Conservation (phyloP, 2,329 filamentous ascomycete genomes). For the Mycogone perniciosa region DNA sequence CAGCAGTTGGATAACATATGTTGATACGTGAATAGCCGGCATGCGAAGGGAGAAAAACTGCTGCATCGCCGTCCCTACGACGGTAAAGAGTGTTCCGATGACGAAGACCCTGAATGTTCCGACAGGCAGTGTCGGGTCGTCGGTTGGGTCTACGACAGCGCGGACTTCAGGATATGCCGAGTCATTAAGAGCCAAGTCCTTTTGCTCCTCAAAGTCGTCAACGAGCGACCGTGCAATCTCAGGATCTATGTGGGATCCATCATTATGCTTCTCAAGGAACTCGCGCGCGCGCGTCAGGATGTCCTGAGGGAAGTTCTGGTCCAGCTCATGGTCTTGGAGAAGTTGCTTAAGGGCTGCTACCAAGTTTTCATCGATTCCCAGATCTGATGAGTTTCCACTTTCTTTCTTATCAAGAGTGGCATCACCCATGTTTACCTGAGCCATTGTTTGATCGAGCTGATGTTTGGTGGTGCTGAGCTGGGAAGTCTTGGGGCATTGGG, state of each 20-base stretch:
- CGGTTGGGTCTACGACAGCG: constrained; percentile 38
- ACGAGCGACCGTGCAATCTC: constrained; percentile 16
- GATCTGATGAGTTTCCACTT: too few relatives aligned
- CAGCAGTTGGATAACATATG: constrained; percentile 35
- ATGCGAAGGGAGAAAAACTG: constrained; percentile 37
- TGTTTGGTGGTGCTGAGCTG: too few relatives aligned
- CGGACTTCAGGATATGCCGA: constrained; percentile 38
- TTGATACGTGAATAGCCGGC: constrained; percentile 34
- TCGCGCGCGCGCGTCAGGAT: constrained; percentile 34
- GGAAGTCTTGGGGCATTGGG: too few relatives aligned
- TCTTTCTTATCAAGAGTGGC: too few relatives aligned
- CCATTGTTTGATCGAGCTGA: too few relatives aligned
- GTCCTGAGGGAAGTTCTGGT: constrained; percentile 41
- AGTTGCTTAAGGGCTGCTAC: constrained; percentile 18
- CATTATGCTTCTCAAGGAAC: constrained; percentile 27
- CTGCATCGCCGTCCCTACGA: constrained; percentile 16
- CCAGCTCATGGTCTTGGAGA: constrained; percentile 35
- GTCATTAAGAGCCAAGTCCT: constrained; percentile 26
- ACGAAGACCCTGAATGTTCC: constrained; percentile 36
- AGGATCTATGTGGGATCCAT: constrained; percentile 6
- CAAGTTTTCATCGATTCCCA: neutral
- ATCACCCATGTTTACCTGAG: too few relatives aligned
- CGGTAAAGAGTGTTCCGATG: constrained; percentile 32
- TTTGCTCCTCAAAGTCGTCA: constrained; percentile 17
- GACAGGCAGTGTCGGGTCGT: constrained; percentile 33